phyloP scores from a whole-genome alignment of 331 rosid genomes.

The Prunus yedoensis region DNA sequence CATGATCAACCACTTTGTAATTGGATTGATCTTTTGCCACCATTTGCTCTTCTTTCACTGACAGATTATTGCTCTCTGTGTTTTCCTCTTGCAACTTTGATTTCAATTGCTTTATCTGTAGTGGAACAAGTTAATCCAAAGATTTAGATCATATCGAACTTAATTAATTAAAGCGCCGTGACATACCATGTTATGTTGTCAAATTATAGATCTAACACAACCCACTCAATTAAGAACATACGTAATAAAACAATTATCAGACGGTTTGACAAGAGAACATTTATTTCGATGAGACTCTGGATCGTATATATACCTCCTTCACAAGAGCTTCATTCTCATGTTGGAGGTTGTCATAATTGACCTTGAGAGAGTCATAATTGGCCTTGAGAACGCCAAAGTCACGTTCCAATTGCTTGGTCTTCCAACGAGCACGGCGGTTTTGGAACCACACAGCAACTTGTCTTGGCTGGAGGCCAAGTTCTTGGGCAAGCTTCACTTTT shows the following conservation, averaged over 20 bases:
- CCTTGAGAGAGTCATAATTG: slow-evolving; percentile 58
- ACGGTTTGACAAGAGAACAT: neutral
- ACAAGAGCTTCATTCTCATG: slow-evolving; percentile 62
- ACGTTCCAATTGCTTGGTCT: slow-evolving; percentile 84
- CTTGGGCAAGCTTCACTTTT: slow-evolving; percentile 81
- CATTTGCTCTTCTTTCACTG: slow-evolving; percentile 58
- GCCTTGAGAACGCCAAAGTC: slow-evolving; percentile 75
- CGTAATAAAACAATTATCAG: neutral
- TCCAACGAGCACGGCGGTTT: slow-evolving; percentile 94
- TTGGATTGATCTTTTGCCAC: slow-evolving; percentile 30
- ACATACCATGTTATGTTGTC: neutral
- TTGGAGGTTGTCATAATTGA: slow-evolving; percentile 48
- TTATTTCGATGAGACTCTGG: neutral
- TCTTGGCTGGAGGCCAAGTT: slow-evolving; percentile 81
- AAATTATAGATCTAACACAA: neutral
- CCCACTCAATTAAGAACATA: neutral
- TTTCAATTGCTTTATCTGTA: slow-evolving; percentile 73
- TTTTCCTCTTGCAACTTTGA: slow-evolving; percentile 44
- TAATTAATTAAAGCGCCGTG: neutral
- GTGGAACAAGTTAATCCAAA: neutral
- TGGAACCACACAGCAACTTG: slow-evolving; percentile 97
- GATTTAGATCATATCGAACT: neutral
- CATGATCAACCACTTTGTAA: slow-evolving; percentile 9
- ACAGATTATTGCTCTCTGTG: slow-evolving; percentile 43
- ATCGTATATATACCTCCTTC: slow-evolving; percentile 48